A percentile compares a stretch with the other conserved stretches of the same genome.
These are phyloP conservation scores for Carex parvula DNA, from an alignment of 176 grass and related monocot species.

Conservation along the genomic window DNA sequence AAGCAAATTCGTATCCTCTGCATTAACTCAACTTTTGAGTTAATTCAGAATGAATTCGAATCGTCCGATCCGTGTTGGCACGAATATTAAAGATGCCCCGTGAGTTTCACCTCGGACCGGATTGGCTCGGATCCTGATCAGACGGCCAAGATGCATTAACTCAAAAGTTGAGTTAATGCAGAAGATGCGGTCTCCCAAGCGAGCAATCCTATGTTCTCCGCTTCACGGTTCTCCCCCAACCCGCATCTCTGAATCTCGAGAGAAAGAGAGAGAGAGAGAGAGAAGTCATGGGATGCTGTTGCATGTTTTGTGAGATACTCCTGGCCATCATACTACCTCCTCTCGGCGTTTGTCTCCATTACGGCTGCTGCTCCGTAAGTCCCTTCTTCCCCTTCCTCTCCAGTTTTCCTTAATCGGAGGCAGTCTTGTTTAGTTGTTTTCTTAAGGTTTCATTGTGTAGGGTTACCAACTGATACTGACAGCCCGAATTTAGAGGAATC, in stretches of 20 bases:
- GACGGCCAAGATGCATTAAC: no score
- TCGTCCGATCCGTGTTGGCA: no score
- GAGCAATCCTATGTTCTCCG: no score
- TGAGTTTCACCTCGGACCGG: no score
- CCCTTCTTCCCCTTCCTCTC: neutral
- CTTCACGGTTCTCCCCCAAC: neutral
- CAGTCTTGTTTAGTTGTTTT: neutral
- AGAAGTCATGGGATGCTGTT: slow-evolving; percentile 49
- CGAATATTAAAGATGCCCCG: no score
- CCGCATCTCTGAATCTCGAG: neutral
- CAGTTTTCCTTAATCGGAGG: neutral
- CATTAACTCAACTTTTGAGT: no score
- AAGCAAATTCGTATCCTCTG: no score
- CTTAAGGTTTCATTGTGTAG: neutral
- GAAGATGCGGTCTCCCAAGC: no score
- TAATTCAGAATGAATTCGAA: no score
- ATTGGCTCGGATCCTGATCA: no score
- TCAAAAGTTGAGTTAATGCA: no score
- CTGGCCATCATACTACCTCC: slow-evolving; percentile 80
- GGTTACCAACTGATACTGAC: neutral
- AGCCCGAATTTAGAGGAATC: neutral
- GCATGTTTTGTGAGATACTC: slow-evolving; percentile 73
- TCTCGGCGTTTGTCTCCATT: slow-evolving; percentile 82
- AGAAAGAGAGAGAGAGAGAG: neutral
- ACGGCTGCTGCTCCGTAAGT: slow-evolving; percentile 76